Conservation (phyloP, 805 yeast genomes). For the Cyberlindnera sargentensis region DNA sequence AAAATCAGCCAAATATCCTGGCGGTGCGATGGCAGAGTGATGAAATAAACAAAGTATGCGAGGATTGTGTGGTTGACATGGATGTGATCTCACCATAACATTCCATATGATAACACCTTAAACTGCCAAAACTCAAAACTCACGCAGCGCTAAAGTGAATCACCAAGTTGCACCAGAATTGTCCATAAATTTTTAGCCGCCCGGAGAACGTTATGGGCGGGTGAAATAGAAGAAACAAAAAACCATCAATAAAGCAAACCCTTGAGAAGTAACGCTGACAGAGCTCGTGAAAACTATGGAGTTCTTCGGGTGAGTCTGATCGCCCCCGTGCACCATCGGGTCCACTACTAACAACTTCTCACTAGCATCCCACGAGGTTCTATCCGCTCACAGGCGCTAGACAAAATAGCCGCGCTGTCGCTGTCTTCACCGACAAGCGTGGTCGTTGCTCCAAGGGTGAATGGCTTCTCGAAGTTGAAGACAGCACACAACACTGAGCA, state of each 20-base stretch:
- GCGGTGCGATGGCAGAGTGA: no score
- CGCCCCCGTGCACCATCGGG: background rate
- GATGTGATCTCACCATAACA: no score
- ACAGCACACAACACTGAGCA: background rate
- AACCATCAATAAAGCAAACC: background rate
- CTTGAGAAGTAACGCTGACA: no score
- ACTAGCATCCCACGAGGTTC: slow-evolving; percentile 21
- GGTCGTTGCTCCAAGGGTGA: background rate
- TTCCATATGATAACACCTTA: no score
- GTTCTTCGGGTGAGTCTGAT: slow-evolving; percentile 16
- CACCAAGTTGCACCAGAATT: no score
- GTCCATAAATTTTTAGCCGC: no score
- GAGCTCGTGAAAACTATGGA: slow-evolving; percentile 10
- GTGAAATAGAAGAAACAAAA: background rate
- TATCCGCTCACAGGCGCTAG: slow-evolving; percentile 21
- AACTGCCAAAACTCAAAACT: no score
- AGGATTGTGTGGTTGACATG: no score
- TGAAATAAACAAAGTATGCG: no score
- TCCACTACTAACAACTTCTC: slow-evolving; percentile 1
- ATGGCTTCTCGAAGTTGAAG: background rate
- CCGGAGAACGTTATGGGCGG: no score
- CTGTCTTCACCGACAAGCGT: slow-evolving; percentile 1
- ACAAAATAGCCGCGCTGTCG: slow-evolving; percentile 19
- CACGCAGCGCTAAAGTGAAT: no score
- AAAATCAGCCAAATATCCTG: no score